These are phyloP conservation scores for Lachnellula suecica DNA, from an alignment of 2,329 filamentous ascomycete genomes.

Conservation along the genomic window DNA sequence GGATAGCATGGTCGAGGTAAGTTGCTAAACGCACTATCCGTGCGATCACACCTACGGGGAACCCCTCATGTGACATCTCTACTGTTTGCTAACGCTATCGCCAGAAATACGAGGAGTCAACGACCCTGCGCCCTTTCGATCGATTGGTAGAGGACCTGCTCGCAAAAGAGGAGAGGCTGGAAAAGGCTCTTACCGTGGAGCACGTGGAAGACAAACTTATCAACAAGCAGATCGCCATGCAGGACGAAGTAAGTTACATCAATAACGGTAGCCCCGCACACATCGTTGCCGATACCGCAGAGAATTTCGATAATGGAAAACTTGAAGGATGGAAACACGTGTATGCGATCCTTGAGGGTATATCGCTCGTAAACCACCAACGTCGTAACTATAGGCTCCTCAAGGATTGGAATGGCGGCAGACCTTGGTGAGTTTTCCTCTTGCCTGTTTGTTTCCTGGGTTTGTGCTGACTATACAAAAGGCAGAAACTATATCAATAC, in stretches of 20 bases:
- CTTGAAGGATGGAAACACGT: background rate
- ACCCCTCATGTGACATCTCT: too few species aligned
- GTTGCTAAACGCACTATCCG: background rate
- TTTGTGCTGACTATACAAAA: background rate
- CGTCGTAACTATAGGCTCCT: constrained; percentile 15
- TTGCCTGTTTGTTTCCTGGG: background rate
- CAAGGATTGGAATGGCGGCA: constrained; percentile 11
- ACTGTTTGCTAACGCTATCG: background rate
- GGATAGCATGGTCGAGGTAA: background rate
- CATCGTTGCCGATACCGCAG: background rate
- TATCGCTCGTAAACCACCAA: constrained; percentile 14
- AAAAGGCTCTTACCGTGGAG: background rate
- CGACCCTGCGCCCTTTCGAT: background rate
- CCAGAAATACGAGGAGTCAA: background rate
- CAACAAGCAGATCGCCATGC: constrained; percentile 15
- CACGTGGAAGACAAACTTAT: constrained; percentile 16
- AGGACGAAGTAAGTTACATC: constrained; percentile 4
- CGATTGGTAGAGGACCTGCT: constrained; percentile 7
- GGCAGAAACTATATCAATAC: constrained; percentile 4
- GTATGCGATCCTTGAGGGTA: constrained; percentile 1
- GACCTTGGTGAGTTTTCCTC: constrained; percentile 16
- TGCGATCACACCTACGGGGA: too few species aligned
- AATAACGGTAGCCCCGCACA: background rate
- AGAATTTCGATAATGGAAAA: background rate
- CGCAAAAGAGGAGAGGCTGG: constrained; percentile 3